phyloP scores from a whole-genome alignment of 2,329 filamentous ascomycete species.

The Xylaria sp. region DNA sequence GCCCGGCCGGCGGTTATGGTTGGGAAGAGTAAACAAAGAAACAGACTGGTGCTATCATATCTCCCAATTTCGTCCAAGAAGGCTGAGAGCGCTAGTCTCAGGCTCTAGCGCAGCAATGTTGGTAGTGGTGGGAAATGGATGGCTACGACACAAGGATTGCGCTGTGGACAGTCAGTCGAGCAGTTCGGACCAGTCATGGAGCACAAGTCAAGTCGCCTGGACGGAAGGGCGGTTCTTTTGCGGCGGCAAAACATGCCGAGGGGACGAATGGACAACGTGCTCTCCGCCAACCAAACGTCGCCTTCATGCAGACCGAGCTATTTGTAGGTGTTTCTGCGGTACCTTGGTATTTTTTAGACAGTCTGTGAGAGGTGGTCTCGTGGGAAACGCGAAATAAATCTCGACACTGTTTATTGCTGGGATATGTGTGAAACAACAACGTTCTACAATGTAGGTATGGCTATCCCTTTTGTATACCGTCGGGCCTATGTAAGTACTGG shows the following conservation, averaged over 20 bases:
- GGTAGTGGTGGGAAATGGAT: slow-evolving; percentile 20
- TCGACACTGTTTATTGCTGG: background rate
- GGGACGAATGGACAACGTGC: background rate
- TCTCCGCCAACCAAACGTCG: too few species aligned
- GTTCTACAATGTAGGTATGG: background rate
- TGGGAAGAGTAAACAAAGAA: background rate
- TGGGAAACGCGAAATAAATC: background rate
- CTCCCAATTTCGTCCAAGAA: background rate
- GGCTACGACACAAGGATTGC: slow-evolving; percentile 17
- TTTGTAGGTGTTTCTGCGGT: background rate
- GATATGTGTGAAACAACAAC: background rate
- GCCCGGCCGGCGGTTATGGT: background rate
- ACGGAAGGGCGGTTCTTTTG: slow-evolving; percentile 8
- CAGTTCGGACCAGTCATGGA: slow-evolving; percentile 9
- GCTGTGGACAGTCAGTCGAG: slow-evolving; percentile 13
- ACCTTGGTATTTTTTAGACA: too few species aligned
- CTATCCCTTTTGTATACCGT: background rate
- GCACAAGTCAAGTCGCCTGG: background rate
- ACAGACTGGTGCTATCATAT: background rate
- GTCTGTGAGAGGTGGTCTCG: background rate
- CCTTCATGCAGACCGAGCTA: too few species aligned
- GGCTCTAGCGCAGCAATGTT: background rate
- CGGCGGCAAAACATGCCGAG: slow-evolving; percentile 1
- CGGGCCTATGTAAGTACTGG: background rate
- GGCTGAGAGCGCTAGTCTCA: background rate